Evolutionary conservation across 345 rosid genomes (phyloP).

Genomic region (Brassica carinata): DNA sequence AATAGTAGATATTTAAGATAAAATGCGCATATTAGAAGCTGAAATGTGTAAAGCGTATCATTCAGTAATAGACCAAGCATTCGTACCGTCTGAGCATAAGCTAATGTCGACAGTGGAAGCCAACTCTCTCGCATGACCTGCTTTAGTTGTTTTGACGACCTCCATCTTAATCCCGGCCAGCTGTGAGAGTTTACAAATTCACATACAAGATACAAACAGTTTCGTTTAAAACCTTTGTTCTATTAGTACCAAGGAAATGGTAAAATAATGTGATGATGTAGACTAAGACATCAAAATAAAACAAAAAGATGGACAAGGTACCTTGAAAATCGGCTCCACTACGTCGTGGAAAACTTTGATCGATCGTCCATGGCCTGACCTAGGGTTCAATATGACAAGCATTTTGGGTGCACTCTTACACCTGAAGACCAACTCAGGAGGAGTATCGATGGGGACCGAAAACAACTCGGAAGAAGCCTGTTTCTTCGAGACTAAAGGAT

Average conservation of each 20-base stretch:
- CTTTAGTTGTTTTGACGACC: slow-evolving; percentile 85
- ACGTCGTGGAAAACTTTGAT: slow-evolving; percentile 84
- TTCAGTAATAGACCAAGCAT: slow-evolving; percentile 21
- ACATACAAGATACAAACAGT: slow-evolving; percentile 12
- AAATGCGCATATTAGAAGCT: slow-evolving; percentile 6
- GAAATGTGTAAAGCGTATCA: slow-evolving; percentile 13
- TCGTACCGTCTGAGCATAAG: slow-evolving; percentile 86
- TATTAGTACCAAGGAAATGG: slow-evolving; percentile 3
- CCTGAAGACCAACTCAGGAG: slow-evolving; percentile 86
- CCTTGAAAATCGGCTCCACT: slow-evolving; percentile 97
- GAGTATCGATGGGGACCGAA: slow-evolving; percentile 64
- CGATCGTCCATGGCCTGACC: slow-evolving; percentile 90
- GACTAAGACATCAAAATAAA: neutral
- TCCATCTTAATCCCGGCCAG: slow-evolving; percentile 96
- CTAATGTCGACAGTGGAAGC: slow-evolving; percentile 88
- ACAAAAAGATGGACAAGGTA: slow-evolving; percentile 31
- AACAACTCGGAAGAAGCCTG: slow-evolving; percentile 83
- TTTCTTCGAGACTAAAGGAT: slow-evolving; percentile 87
- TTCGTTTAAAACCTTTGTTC: slow-evolving; percentile 9
- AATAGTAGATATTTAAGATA: slow-evolving; percentile 2
- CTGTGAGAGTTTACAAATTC: slow-evolving; percentile 53
- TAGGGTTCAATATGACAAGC: slow-evolving; percentile 94
- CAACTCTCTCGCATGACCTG: slow-evolving; percentile 90
- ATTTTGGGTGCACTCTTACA: slow-evolving; percentile 91
- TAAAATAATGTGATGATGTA: neutral